phyloP scores from a whole-genome alignment of 78 protist species.

The Diacronema lutheri region DNA sequence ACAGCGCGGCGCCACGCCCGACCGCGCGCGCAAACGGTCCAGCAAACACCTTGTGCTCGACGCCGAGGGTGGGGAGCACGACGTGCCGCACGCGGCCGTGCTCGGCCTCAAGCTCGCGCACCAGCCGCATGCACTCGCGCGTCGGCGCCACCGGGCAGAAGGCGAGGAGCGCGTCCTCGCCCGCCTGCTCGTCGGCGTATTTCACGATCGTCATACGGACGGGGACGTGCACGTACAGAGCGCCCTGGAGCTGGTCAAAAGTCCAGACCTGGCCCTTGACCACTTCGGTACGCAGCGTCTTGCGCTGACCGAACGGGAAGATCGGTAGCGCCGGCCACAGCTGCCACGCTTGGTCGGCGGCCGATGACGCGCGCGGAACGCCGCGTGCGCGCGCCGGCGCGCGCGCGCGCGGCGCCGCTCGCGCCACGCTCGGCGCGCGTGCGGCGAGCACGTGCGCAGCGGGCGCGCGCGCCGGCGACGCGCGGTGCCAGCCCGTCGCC shows the following conservation, averaged over 20 bases:
- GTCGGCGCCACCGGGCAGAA: slow-evolving; percentile 39
- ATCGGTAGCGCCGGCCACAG: slow-evolving; percentile 12
- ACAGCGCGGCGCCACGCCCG: not conserved
- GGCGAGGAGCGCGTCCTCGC: slow-evolving; percentile 26
- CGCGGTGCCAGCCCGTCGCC: too few species aligned
- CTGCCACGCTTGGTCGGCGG: not conserved
- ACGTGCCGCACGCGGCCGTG: not conserved
- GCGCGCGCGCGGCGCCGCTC: too few species aligned
- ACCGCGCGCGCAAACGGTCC: not conserved
- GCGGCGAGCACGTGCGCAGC: too few species aligned
- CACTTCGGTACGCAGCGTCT: not conserved
- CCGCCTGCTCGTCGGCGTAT: not conserved
- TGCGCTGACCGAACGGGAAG: not conserved
- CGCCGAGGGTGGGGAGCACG: not conserved
- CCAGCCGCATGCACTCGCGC: not conserved
- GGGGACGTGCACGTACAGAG: not conserved
- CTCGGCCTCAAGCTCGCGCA: not conserved
- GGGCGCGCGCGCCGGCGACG: too few species aligned
- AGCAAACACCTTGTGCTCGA: slow-evolving; percentile 28
- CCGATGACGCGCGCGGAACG: too few species aligned
- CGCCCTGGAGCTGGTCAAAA: slow-evolving; percentile 29
- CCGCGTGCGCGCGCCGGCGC: too few species aligned
- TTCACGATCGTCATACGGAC: not conserved
- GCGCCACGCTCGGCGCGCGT: too few species aligned
- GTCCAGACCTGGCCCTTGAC: not conserved